A percentile compares a stretch with the other conserved stretches of the same genome.
These are phyloP conservation scores for Penicillium crystallinum DNA, from an alignment of 495 filamentous ascomycete genomes.

Conservation along the genomic window DNA sequence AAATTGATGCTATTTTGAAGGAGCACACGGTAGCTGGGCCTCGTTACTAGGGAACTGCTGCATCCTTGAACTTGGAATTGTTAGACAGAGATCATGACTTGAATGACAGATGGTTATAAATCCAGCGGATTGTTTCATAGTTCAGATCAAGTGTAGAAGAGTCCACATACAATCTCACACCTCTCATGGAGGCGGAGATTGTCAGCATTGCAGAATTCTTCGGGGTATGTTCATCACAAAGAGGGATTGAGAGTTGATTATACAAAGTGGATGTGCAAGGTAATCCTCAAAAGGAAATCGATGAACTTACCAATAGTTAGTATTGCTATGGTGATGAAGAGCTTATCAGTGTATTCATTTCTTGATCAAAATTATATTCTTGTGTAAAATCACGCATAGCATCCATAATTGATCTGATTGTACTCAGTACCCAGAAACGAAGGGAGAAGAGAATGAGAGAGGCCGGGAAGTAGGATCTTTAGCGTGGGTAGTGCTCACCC, in stretches of 20 bases:
- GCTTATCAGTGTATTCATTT: neutral
- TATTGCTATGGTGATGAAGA: neutral
- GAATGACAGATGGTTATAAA: neutral
- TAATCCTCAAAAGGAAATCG: neutral
- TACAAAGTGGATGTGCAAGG: neutral
- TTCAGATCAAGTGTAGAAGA: conserved; percentile 57
- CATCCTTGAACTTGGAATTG: neutral
- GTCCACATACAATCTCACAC: conserved; percentile 50
- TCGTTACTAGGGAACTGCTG: conserved; percentile 23
- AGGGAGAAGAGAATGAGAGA: neutral
- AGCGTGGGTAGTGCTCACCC: neutral
- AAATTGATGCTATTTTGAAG: conserved; percentile 42
- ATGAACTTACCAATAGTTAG: conserved; percentile 8
- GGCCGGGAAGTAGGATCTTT: too few species aligned
- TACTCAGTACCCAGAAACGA: too few species aligned
- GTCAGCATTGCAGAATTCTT: conserved; percentile 58
- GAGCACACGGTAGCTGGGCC: conserved; percentile 33
- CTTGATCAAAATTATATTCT: neutral
- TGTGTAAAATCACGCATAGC: neutral
- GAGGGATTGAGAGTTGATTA: neutral
- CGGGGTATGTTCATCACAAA: conserved; percentile 37
- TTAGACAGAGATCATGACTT: conserved; percentile 3
- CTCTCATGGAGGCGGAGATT: conserved; percentile 41
- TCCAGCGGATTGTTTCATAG: neutral
- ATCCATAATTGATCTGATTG: too few species aligned